Percentiles rank a stretch among this genome's conserved stretches.
These are phyloP conservation scores for Daldinia vernicosa DNA, from an alignment of 495 filamentous ascomycete genomes.

Conservation along the genomic window DNA sequence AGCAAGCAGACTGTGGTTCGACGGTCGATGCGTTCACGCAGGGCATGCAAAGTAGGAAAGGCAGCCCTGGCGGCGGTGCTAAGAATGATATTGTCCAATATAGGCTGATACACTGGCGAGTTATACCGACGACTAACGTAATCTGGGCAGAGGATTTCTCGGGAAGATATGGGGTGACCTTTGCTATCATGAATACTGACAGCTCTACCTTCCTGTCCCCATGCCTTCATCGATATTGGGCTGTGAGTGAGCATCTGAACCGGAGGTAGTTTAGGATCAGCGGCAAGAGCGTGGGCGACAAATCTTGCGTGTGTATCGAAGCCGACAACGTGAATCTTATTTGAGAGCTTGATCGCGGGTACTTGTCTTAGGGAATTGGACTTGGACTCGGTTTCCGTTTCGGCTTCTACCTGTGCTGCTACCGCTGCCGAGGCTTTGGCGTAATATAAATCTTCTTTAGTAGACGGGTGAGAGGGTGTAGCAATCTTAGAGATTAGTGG, in stretches of 20 bases:
- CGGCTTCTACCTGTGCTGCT: not conserved
- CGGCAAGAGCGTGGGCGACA: slow-evolving; percentile 59
- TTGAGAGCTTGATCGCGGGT: slow-evolving; percentile 28
- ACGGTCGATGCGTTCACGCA: slow-evolving; percentile 72
- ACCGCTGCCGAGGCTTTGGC: not conserved
- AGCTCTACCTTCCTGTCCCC: slow-evolving; percentile 36
- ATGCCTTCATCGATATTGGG: slow-evolving; percentile 20
- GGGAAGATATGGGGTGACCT: slow-evolving; percentile 9
- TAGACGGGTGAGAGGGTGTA: not conserved
- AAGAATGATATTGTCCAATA: slow-evolving; percentile 80
- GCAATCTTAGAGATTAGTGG: not conserved
- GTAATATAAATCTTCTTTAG: not conserved
- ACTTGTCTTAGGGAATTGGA: not conserved
- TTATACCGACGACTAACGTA: not conserved
- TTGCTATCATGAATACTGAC: slow-evolving; percentile 35
- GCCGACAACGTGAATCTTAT: slow-evolving; percentile 64
- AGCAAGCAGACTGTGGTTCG: slow-evolving; percentile 81
- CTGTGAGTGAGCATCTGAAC: slow-evolving; percentile 46
- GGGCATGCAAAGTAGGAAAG: slow-evolving; percentile 61
- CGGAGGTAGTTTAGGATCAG: slow-evolving; percentile 44
- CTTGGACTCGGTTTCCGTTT: not conserved
- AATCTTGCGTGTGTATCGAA: slow-evolving; percentile 58
- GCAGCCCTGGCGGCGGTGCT: slow-evolving; percentile 66
- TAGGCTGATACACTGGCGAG: slow-evolving; percentile 7
- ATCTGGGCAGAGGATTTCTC: slow-evolving; percentile 29